Base-by-base conservation (phyloP, 176 grass and related monocot species). In the Oryza coarctata region DNA sequence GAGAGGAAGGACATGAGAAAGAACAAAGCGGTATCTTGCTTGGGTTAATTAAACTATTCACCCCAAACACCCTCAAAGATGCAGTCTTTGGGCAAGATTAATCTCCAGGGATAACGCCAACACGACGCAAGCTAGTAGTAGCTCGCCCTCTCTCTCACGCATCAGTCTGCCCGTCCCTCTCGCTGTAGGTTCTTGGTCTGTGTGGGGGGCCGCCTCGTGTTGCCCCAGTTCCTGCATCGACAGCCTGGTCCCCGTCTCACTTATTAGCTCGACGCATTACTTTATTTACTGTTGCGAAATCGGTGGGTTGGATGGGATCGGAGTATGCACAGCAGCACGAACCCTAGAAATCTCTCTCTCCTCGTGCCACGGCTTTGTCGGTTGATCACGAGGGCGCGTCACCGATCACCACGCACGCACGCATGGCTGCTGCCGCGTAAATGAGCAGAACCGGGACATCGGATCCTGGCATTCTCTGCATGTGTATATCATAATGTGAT, bases 41-140 rank as follows among this genome's bases (percentile, higher is more conserved):
- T 39, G 65, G 52, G 76, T 22, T 55, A n/a, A 55, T 18, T 73
- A 25, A 73, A 71, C 67, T 68, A 81, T 38, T 50, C 6, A 23
- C 8, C 55, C 22, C 0, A 22, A 60, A 25, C 50, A 50, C 55
- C 15, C 49, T 60, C 20, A 75, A 69, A 86, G 77, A 71, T 38
- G 87, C 64, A 65, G 74, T 84, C 81, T 84, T 79, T 68, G 47
- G 74, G 81, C 33, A 1, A 55, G 74, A 41, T 81, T 83, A 83
- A 88, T 70, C 52, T 57, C 18, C 9, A 27, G 40, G 61, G 35
- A 68, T 68, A 74, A 80, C 44, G 43, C 41, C n/a, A 50, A n/a
- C 9, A 10, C 20, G 27, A 63, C 80, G 22, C 71, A 74, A 30
- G 9, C 22, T 12, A 7, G 12, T 66, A 3, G 2, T 13, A 15